A percentile compares a stretch with the other conserved stretches of the same genome.
These are phyloP conservation scores for Ceratocystis albifundus DNA, from an alignment of 2,329 filamentous ascomycete species.

Conservation along the genomic window DNA sequence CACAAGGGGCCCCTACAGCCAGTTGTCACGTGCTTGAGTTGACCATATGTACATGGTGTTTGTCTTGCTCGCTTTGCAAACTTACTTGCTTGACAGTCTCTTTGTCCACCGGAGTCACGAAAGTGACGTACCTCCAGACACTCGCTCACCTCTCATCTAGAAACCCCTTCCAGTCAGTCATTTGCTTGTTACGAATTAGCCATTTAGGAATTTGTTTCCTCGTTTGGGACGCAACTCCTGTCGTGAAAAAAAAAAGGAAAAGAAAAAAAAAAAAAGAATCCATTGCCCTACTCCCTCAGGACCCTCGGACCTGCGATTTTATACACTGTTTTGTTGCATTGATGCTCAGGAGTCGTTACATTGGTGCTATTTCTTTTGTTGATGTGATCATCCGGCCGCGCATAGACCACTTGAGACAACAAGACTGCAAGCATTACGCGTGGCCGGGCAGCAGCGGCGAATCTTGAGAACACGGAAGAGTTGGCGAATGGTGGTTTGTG, in stretches of 20 bases:
- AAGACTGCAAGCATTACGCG: background rate
- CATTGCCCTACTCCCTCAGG: background rate
- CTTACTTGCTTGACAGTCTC: background rate
- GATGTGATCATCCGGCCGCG: background rate
- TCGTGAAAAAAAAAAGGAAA: background rate
- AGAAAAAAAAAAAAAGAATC: background rate
- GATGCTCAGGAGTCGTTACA: background rate
- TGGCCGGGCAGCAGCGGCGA: background rate
- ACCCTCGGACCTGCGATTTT: background rate
- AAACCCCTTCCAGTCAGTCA: background rate
- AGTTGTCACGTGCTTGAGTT: slow-evolving; percentile 9
- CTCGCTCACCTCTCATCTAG: background rate
- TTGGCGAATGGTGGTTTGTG: background rate
- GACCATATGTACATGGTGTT: background rate
- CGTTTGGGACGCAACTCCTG: background rate
- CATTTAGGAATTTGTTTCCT: background rate
- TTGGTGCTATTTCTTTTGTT: background rate
- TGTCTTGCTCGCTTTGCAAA: background rate
- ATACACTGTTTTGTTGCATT: background rate
- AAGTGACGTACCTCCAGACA: background rate
- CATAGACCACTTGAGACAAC: background rate
- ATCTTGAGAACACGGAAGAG: background rate
- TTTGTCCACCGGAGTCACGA: background rate
- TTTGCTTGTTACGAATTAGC: background rate
- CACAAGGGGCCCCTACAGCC: slow-evolving; percentile 17